A percentile compares a stretch with the other conserved stretches of the same genome.
phyloP scores from a whole-genome alignment of 495 filamentous ascomycete species.

The Podospora australis region DNA sequence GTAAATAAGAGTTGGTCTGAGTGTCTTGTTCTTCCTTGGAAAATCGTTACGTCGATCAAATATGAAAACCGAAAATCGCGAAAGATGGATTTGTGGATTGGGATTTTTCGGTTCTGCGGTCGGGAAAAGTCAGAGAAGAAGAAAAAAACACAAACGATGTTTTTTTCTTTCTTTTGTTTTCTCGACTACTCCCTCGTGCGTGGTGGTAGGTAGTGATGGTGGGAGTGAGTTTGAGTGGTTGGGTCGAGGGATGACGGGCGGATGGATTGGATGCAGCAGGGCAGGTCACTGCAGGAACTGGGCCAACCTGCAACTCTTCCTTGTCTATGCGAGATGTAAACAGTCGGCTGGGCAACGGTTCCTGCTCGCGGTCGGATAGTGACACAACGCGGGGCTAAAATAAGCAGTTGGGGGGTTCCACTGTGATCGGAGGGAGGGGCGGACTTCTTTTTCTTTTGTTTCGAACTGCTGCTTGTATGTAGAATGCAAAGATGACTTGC shows the following conservation, averaged over 20 bases:
- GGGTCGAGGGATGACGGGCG: background rate
- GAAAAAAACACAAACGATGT: too few species aligned
- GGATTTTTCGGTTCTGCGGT: too few species aligned
- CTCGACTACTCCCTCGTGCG: too few species aligned
- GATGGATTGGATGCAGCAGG: background rate
- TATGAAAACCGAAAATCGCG: too few species aligned
- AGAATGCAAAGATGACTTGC: slow-evolving; percentile 1
- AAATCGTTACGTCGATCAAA: too few species aligned
- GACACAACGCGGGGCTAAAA: slow-evolving; percentile 22
- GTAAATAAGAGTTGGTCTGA: too few species aligned
- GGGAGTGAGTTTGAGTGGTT: background rate
- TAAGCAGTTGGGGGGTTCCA: slow-evolving; percentile 3
- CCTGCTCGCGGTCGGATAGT: slow-evolving; percentile 14
- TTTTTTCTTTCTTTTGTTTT: too few species aligned
- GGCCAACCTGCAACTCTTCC: slow-evolving; percentile 3
- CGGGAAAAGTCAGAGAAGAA: too few species aligned
- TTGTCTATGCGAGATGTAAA: slow-evolving; percentile 24
- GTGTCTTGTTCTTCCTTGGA: too few species aligned
- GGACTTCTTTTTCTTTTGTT: background rate
- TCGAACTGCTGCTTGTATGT: too few species aligned
- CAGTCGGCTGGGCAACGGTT: slow-evolving; percentile 30
- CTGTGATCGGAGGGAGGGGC: background rate
- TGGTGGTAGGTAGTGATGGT: background rate
- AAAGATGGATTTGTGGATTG: too few species aligned
- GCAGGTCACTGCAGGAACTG: slow-evolving; percentile 4